Percentiles rank a stretch among this genome's conserved stretches.
These are phyloP conservation scores for Pseudogymnoascus sp. DNA, from an alignment of 2,329 filamentous ascomycete species.

Conservation along the genomic window DNA sequence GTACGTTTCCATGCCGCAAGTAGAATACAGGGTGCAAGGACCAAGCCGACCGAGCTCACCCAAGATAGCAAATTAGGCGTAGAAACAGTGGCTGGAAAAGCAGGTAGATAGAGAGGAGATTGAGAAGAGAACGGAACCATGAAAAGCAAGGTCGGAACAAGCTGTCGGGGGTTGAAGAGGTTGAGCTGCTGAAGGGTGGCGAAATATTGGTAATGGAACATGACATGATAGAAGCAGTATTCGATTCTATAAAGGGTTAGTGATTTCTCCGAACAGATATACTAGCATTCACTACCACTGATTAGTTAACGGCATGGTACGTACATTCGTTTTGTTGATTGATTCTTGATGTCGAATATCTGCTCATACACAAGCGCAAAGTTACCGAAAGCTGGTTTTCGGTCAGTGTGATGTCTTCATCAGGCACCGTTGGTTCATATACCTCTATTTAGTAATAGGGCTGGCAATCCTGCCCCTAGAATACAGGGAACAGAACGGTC, in stretches of 20 bases:
- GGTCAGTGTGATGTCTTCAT: neutral
- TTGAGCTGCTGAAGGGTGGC: constrained; percentile 28
- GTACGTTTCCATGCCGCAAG: constrained; percentile 23
- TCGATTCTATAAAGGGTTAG: constrained; percentile 23
- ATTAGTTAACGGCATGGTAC: constrained; percentile 9
- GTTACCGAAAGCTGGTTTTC: constrained; percentile 13
- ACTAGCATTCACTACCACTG: constrained; percentile 14
- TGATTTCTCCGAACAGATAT: neutral
- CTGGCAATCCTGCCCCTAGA: constrained; percentile 25
- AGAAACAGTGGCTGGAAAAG: constrained; percentile 14
- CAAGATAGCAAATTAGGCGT: constrained; percentile 18
- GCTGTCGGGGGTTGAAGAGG: constrained; percentile 20
- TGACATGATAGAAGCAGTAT: constrained; percentile 21
- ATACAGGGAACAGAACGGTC: constrained; percentile 18
- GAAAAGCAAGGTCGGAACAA: constrained; percentile 22
- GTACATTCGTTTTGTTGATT: constrained; percentile 13
- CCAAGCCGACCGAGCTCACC: constrained; percentile 15
- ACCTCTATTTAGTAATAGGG: constrained; percentile 24
- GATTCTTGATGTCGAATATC: constrained; percentile 11
- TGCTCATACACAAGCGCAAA: constrained; percentile 14
- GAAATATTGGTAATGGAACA: constrained; percentile 27
- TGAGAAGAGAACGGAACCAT: constrained; percentile 25
- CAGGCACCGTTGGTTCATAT: neutral
- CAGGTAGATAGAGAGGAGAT: constrained; percentile 23
- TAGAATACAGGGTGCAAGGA: constrained; percentile 23